phyloP scores from a whole-genome alignment of 2,329 filamentous ascomycete species.

The Colletotrichum costaricense region DNA sequence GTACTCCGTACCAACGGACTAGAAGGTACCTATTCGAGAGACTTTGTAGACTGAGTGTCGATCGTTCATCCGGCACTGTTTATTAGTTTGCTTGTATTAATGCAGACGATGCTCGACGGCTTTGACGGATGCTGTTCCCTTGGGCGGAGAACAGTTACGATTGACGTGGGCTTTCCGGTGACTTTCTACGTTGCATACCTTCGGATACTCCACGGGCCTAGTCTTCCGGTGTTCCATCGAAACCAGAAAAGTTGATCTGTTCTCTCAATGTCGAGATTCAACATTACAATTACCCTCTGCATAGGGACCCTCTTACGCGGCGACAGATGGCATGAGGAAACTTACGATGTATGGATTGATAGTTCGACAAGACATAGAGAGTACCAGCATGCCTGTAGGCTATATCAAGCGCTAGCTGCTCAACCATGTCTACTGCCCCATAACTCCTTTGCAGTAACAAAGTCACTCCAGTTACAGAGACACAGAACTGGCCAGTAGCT shows the following conservation, averaged over 20 bases:
- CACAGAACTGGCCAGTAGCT: neutral
- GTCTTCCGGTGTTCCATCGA: neutral
- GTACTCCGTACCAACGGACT: neutral
- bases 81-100: neutral
- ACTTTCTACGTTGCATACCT: slow-evolving; percentile 15
- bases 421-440: neutral
- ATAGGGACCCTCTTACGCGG: neutral
- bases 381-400: neutral
- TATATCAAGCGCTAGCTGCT: slow-evolving; percentile 3
- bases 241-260: neutral
- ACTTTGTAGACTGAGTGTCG: neutral
- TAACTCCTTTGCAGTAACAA: neutral
- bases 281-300: neutral
- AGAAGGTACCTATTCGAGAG: neutral
- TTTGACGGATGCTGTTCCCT: slow-evolving; percentile 1
- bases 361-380: neutral
- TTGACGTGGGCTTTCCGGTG: slow-evolving; percentile 11
- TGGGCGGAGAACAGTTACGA: neutral
- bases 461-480: neutral
- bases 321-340: slow-evolving; percentile 10
- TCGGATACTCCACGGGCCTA: neutral
- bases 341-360: slow-evolving; percentile 9
- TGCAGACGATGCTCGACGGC: neutral
- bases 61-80: neutral
- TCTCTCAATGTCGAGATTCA: neutral